These are phyloP conservation scores for Apiospora sp. DNA, from an alignment of 2,329 filamentous ascomycete genomes.

Conservation along the genomic window DNA sequence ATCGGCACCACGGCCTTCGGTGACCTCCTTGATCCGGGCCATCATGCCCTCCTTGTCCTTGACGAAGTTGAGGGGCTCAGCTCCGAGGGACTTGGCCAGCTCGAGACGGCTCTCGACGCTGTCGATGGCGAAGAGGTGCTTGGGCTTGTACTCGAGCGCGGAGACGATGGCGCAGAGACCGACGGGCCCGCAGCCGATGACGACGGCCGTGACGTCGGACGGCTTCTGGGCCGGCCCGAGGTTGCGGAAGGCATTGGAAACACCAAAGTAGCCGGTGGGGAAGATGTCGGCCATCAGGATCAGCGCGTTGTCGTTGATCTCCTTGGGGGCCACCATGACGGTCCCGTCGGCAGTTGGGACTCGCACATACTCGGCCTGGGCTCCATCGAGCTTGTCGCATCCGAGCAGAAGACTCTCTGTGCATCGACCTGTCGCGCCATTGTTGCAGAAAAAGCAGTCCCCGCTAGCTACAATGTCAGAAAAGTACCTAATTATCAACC, in stretches of 20 bases:
- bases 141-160: conserved; percentile 77
- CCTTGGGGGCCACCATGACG: conserved; percentile 75
- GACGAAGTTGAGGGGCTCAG: conserved; percentile 83
- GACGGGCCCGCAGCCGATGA: conserved; percentile 87
- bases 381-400: conserved; percentile 73
- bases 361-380: conserved; percentile 83
- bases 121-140: conserved; percentile 81
- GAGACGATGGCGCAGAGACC: conserved; percentile 85
- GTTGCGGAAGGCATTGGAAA: conserved; percentile 76
- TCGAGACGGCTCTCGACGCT: conserved; percentile 78
- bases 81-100: conserved; percentile 76
- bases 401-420: conserved; percentile 76
- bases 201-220: conserved; percentile 73
- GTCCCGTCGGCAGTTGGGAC: conserved; percentile 84
- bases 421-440: conserved; percentile 80
- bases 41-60: conserved; percentile 71
- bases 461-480: conserved; percentile 53
- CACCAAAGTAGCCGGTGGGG: conserved; percentile 86
- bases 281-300: conserved; percentile 95
- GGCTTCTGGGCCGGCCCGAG: conserved; percentile 62
- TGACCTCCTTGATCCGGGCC: conserved; percentile 75
- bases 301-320: conserved; percentile 76
- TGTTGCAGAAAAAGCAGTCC: conserved; percentile 85
- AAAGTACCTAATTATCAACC: background rate
- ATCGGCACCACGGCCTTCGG: conserved; percentile 83